A percentile compares a stretch with the other conserved stretches of the same genome.
phyloP scores from a whole-genome alignment of 805 yeast genomes.

The Lipomyces chichibuensis region DNA sequence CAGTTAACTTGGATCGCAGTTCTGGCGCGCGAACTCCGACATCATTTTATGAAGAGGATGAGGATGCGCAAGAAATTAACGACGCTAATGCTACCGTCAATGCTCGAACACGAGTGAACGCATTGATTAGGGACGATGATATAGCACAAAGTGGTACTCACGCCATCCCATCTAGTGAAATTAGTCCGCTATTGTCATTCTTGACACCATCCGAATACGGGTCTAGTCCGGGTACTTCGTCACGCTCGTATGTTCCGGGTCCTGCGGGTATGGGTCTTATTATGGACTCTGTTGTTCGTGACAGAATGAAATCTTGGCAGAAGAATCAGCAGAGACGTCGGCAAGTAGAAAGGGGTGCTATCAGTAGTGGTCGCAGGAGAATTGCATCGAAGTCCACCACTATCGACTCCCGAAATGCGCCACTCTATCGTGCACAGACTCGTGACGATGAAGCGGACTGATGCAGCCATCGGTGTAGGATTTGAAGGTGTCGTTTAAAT shows the following conservation, averaged over 20 bases:
- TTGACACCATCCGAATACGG: slow-evolving; percentile 4
- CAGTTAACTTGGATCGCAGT: slow-evolving; percentile 29
- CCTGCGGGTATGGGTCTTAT: slow-evolving; percentile 32
- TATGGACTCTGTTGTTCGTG: slow-evolving; percentile 35
- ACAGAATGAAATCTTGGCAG: slow-evolving; percentile 31
- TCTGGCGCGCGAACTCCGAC: slow-evolving; percentile 31
- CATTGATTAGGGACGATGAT: neutral
- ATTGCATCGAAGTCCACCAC: slow-evolving; percentile 1
- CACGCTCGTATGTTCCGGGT: slow-evolving; percentile 33
- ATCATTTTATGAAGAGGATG: slow-evolving; percentile 31
- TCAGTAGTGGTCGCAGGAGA: neutral
- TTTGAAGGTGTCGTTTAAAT: neutral
- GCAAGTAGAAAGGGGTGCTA: neutral
- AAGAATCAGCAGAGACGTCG: slow-evolving; percentile 13
- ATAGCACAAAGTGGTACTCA: neutral
- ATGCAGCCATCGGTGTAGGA: neutral
- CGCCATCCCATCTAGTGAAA: neutral
- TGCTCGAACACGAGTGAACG: slow-evolving; percentile 8
- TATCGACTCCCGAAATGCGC: slow-evolving; percentile 10
- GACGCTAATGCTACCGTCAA: slow-evolving; percentile 20
- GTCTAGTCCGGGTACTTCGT: slow-evolving; percentile 29
- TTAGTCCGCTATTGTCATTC: slow-evolving; percentile 6
- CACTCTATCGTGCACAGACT: slow-evolving; percentile 7
- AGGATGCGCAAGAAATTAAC: slow-evolving; percentile 31
- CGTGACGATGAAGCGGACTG: neutral